phyloP scores from a whole-genome alignment of 2,329 filamentous ascomycete genomes.

The Penicillium frequentans region DNA sequence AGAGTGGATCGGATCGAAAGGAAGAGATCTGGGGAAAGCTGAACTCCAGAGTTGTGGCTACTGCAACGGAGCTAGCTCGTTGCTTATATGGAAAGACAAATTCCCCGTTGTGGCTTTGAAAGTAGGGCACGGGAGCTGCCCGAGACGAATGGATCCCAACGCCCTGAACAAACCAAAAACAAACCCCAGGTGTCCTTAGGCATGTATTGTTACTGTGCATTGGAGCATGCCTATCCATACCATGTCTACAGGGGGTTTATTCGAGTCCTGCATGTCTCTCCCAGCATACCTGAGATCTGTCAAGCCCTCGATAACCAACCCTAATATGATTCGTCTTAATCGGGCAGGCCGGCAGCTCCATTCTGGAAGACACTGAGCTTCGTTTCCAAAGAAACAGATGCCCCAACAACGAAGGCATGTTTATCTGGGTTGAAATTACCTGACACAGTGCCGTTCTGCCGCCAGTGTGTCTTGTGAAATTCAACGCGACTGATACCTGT shows the following conservation, averaged over 20 bases:
- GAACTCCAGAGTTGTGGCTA: constrained; percentile 7
- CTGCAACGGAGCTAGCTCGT: constrained; percentile 13
- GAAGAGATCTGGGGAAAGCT: constrained; percentile 21
- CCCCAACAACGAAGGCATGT: neutral
- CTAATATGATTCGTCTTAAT: neutral
- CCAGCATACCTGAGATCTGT: neutral
- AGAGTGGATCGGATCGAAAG: constrained; percentile 16
- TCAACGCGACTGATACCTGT: constrained; percentile 9
- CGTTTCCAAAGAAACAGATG: constrained; percentile 13
- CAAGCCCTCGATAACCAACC: neutral
- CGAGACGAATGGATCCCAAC: constrained; percentile 7
- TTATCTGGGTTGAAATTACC: constrained; percentile 10
- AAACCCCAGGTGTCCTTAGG: neutral
- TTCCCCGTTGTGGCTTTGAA: constrained; percentile 15
- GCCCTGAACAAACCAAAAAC: neutral
- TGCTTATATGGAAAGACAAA: constrained; percentile 5
- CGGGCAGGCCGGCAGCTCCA: neutral
- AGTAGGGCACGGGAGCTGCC: constrained; percentile 12
- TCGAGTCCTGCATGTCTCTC: neutral
- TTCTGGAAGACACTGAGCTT: neutral
- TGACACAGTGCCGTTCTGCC: constrained; percentile 5
- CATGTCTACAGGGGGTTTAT: neutral
- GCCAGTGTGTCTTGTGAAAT: constrained; percentile 14
- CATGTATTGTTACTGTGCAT: neutral
- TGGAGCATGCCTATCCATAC: neutral